Percentiles rank a stretch among this genome's conserved stretches.
phyloP scores from a whole-genome alignment of 306 rosid species.

The Quercus agrifolia region DNA sequence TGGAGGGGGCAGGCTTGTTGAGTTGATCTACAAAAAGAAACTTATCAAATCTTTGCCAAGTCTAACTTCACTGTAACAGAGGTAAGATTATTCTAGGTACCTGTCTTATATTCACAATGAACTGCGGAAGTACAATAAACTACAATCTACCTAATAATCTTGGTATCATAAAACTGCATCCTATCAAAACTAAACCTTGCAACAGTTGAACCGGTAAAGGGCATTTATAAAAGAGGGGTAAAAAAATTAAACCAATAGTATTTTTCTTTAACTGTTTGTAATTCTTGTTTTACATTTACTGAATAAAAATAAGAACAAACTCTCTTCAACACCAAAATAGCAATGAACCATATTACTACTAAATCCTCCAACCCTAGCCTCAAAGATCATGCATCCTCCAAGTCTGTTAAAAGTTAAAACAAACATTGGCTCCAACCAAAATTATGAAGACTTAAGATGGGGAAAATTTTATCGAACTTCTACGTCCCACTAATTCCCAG shows the following conservation, averaged over 20 bases:
- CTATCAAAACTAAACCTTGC: neutral
- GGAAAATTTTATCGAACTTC: slow-evolving; percentile 10
- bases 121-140: neutral
- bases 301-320: slow-evolving; percentile 10
- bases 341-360: neutral
- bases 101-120: neutral
- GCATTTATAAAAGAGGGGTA: neutral
- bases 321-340: slow-evolving; percentile 3
- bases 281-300: slow-evolving; percentile 2
- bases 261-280: neutral
- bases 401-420: neutral
- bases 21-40: no score
- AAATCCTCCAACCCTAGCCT: neutral
- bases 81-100: neutral
- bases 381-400: slow-evolving; percentile 12
- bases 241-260: neutral
- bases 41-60: no score
- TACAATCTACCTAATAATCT: neutral
- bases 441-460: neutral
- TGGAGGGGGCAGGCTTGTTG: no score
- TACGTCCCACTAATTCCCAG: slow-evolving; percentile 10
- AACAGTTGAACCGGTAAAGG: neutral
- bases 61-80: neutral
- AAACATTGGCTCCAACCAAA: slow-evolving; percentile 8
- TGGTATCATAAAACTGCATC: no score